These are phyloP conservation scores for Colletotrichum cereale DNA, from an alignment of 2,329 filamentous ascomycete species.

Conservation along the genomic window DNA sequence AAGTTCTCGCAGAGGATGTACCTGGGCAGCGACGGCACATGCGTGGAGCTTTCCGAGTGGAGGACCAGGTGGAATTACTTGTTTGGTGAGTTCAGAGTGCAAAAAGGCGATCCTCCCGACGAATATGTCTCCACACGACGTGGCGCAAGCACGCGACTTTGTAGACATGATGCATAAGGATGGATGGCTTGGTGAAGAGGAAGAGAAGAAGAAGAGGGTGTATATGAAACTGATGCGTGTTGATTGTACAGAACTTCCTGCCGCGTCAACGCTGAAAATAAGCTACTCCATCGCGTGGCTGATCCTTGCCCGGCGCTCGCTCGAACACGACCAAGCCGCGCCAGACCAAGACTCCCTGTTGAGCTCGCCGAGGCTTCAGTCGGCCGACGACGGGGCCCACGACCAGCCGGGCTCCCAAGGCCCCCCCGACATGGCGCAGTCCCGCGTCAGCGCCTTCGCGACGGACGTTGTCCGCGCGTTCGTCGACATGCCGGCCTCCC, in stretches of 20 bases:
- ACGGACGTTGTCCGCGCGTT: constrained; percentile 35
- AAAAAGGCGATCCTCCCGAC: not conserved
- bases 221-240: not conserved
- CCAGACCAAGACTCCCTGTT: constrained; percentile 36
- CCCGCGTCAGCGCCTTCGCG: constrained; percentile 30
- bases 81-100: constrained; percentile 44
- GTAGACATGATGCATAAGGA: not conserved
- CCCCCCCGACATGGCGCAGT: constrained; percentile 23
- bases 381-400: constrained; percentile 3
- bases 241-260: constrained; percentile 46
- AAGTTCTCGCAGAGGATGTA: constrained; percentile 49
- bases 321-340: constrained; percentile 32
- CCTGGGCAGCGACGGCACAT: constrained; percentile 48
- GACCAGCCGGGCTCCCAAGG: not conserved
- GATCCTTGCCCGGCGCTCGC: constrained; percentile 45
- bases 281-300: constrained; percentile 51
- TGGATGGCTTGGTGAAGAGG: not conserved
- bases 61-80: constrained; percentile 52
- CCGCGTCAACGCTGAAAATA: constrained; percentile 50
- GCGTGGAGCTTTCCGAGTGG: constrained; percentile 50
- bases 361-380: constrained; percentile 27
- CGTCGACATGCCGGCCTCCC: constrained; percentile 33
- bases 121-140: not conserved
- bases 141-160: not conserved
- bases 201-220: not conserved